A percentile compares a stretch with the other conserved stretches of the same genome.
phyloP scores from a whole-genome alignment of 768 basidiomycete species.

The Candolleomyces eurysporus region DNA sequence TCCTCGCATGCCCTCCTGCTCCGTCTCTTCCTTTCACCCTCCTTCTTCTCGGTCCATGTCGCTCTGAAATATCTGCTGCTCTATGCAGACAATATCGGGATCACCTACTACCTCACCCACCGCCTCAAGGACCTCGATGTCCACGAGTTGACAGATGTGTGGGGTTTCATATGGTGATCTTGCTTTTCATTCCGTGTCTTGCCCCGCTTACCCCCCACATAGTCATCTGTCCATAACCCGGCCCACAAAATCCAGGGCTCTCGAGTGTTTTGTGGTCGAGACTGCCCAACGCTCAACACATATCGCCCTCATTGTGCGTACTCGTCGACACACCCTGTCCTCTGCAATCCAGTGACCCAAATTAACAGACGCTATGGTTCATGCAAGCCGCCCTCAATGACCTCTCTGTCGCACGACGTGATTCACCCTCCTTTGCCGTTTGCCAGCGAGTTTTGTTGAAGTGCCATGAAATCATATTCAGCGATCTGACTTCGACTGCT shows the following conservation, averaged over 20 bases:
- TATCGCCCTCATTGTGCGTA: conserved; percentile 89
- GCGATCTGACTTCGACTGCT: conserved; percentile 69
- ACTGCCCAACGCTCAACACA: conserved; percentile 89
- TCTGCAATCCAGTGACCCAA: conserved; percentile 1
- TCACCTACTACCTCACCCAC: conserved; percentile 85
- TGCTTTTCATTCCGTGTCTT: conserved; percentile 9
- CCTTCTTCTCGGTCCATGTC: conserved; percentile 92
- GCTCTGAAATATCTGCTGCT: conserved; percentile 83
- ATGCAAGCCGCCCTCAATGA: conserved; percentile 96
- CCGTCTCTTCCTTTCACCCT: conserved; percentile 87
- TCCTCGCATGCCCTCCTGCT: conserved; percentile 84
- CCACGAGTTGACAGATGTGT: conserved; percentile 76
- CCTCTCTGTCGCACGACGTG: conserved; percentile 54
- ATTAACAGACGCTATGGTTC: conserved; percentile 82
- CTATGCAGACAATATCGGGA: conserved; percentile 86
- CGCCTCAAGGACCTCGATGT: conserved; percentile 67
- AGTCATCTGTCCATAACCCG: conserved; percentile 95
- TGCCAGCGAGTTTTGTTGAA: conserved; percentile 89
- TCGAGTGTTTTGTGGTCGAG: conserved; percentile 93
- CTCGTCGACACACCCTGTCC: conserved; percentile 9
- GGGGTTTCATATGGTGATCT: conserved; percentile 84
- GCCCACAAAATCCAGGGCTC: conserved; percentile 86
- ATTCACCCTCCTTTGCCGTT: conserved; percentile 79
- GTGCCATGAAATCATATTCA: conserved; percentile 97
- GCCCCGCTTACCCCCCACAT: conserved; percentile 14